Evolutionary conservation across 2,329 filamentous ascomycete genomes (phyloP).

Genomic region (Teratosphaeria pseudoeucalypti): DNA sequence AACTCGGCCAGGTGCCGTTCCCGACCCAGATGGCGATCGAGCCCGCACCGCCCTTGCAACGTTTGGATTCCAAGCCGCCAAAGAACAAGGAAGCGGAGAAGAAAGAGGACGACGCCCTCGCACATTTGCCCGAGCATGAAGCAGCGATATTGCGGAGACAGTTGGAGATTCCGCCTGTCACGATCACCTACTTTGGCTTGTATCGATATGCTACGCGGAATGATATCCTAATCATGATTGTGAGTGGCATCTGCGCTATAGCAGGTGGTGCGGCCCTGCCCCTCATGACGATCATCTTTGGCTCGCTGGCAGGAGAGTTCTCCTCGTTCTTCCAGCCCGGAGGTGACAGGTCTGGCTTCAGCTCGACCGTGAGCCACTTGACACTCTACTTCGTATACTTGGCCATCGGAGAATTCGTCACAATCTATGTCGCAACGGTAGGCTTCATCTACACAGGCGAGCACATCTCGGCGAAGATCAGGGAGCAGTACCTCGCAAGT

Average conservation of each 20-base stretch:
- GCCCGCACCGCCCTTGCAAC: conserved; percentile 17
- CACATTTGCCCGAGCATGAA: conserved; percentile 30
- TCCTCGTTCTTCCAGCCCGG: conserved; percentile 38
- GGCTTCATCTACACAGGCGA: conserved; percentile 66
- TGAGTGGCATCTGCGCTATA: conserved; percentile 28
- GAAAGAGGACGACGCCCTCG: conserved; percentile 23
- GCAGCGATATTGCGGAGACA: conserved; percentile 28
- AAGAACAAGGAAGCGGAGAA: conserved; percentile 12
- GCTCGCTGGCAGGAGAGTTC: conserved; percentile 63
- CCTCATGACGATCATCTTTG: conserved; percentile 52
- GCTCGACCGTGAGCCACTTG: conserved; percentile 33
- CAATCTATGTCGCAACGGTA: conserved; percentile 69
- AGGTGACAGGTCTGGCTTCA: conserved; percentile 26
- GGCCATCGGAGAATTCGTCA: conserved; percentile 67
- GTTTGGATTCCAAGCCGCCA: conserved; percentile 15
- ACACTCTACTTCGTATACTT: conserved; percentile 82
- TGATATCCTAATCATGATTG: conserved; percentile 30
- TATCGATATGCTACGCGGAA: conserved; percentile 36
- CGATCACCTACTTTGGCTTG: conserved; percentile 31
- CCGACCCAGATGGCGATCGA: conserved; percentile 16
- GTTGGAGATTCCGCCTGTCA: conserved; percentile 31
- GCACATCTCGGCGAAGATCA: conserved; percentile 39
- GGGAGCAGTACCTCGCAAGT: conserved; percentile 72
- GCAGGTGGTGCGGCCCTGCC: conserved; percentile 26
- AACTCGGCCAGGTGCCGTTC: conserved; percentile 21